Evolutionary conservation across 2,329 filamentous ascomycete species (phyloP).

Genomic region (Fusarium subtropicale): DNA sequence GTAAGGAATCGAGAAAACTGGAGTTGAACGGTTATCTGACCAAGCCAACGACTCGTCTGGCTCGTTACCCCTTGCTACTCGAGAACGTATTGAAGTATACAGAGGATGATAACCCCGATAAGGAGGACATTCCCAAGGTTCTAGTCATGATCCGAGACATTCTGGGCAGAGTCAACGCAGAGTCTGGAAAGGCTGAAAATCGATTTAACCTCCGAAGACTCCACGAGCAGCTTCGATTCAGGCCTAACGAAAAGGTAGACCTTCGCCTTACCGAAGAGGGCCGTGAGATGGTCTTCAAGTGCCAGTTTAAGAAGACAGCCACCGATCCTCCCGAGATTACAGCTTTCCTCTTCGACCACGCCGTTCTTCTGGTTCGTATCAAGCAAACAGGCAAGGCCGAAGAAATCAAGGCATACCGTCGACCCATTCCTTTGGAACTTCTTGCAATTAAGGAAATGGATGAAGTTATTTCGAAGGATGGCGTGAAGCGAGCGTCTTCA

Average conservation of each 20-base stretch:
- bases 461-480: slow-evolving; percentile 85
- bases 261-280: slow-evolving; percentile 94
- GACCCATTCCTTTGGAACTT: slow-evolving; percentile 92
- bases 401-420: slow-evolving; percentile 93
- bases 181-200: slow-evolving; percentile 97
- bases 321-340: slow-evolving; percentile 91
- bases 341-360: slow-evolving; percentile 96
- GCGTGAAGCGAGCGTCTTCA: slow-evolving; percentile 88
- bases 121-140: slow-evolving; percentile 90
- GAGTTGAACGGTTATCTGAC: slow-evolving; percentile 98
- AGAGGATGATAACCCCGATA: slow-evolving; percentile 87
- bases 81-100: slow-evolving; percentile 95
- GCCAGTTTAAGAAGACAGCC: slow-evolving; percentile 89
- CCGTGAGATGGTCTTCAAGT: slow-evolving; percentile 94
- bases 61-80: slow-evolving; percentile 90
- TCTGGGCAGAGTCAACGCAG: slow-evolving; percentile 87
- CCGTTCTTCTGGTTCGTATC: slow-evolving; percentile 88
- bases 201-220: slow-evolving; percentile 94
- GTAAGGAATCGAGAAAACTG: slow-evolving; percentile 96
- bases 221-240: slow-evolving; percentile 91
- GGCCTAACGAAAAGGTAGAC: slow-evolving; percentile 89
- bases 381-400: slow-evolving; percentile 94
- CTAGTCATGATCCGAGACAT: slow-evolving; percentile 88
- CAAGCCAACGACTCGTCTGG: slow-evolving; percentile 94
- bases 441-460: slow-evolving; percentile 97